Base-by-base conservation (phyloP, 1,284 basidiomycete genomes). In the Lignosus rhinocerotis region DNA sequence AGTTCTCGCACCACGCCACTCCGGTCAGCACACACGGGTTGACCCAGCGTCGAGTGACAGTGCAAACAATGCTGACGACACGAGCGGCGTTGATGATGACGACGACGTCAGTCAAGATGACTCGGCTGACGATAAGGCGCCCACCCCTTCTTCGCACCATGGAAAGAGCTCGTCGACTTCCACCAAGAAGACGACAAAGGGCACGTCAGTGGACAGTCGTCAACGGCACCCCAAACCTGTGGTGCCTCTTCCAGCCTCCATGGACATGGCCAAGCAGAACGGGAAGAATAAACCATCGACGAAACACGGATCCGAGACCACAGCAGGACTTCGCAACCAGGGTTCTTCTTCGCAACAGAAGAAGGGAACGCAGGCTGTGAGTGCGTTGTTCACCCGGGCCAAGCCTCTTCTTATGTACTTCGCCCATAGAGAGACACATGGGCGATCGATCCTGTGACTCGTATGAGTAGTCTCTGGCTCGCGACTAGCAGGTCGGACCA, bases 381-480 rank as follows among this genome's bases (percentile, higher is more conserved):
- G 57, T 51, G 21, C 25, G 5, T 6, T 16, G 19, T 32, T 12
- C 9, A 11, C 25, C 19, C 30, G n/a, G 14, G 16, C 17, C 21
- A 12, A 12, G 10, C 19, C n/a, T 19, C 42, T 14, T 42, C 51
- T 46, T 19, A 58, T 21, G 12, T 12, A 19, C n/a, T n/a, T 32
- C 25, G 6, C 10, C 19, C 30, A 12, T 43, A 66, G 62, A 43
- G 65, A 45, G 45, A 58, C 1, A 31, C n/a, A 5, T 72, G 61
- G 66, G 53, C 66, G 39, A 38, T 51, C 16, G 34, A 66, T 46
- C 68, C 70, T 14, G 10, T 71, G 5, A 42, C 67, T 2, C 55
- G 67, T 30, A 46, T 70, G 50, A 66, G 61, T 19, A 58, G 60
- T 34, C 30, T 70, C n/a, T 66, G 65, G 61, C 45, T 70, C 7